Percentiles rank a stretch among this genome's conserved stretches.
These are phyloP conservation scores for Cyclotella sp. DNA, from an alignment of 108 stramenopile genomes.

Conservation along the genomic window DNA sequence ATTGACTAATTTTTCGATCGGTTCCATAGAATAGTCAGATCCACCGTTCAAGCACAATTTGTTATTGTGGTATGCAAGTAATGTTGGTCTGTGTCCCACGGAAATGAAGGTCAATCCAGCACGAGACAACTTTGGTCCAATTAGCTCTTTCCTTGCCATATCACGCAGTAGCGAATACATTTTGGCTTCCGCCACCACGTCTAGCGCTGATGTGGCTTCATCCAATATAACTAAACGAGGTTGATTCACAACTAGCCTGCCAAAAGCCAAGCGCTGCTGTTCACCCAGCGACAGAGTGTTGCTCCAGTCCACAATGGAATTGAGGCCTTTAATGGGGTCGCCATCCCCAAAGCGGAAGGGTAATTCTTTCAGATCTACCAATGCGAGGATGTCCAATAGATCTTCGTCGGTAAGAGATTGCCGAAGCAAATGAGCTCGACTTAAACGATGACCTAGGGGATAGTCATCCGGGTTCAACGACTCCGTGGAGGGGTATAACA, in stretches of 20 bases:
- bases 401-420: constrained; percentile 61
- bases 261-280: constrained; percentile 96
- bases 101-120: constrained; percentile 86
- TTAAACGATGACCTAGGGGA: constrained; percentile 59
- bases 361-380: constrained; percentile 74
- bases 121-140: constrained; percentile 49
- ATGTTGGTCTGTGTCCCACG: constrained; percentile 94
- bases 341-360: constrained; percentile 81
- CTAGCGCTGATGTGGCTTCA: constrained; percentile 91
- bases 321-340: constrained; percentile 76
- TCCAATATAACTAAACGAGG: constrained; percentile 93
- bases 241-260: constrained; percentile 83
- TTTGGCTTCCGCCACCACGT: constrained; percentile 72
- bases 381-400: constrained; percentile 68
- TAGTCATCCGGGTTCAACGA: constrained; percentile 59
- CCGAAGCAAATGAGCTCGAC: constrained; percentile 52
- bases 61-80: constrained; percentile 85
- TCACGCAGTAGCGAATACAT: constrained; percentile 88
- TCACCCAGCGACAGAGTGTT: constrained; percentile 93
- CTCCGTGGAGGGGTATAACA: constrained; percentile 81
- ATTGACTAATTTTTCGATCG: constrained; percentile 31
- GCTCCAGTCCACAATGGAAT: constrained; percentile 86
- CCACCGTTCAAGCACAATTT: constrained; percentile 72
- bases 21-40: constrained; percentile 35
- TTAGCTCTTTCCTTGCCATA: constrained; percentile 63